Base-by-base conservation (phyloP, 202 grass and related monocot species). In the Hordeum pubiflorum region DNA sequence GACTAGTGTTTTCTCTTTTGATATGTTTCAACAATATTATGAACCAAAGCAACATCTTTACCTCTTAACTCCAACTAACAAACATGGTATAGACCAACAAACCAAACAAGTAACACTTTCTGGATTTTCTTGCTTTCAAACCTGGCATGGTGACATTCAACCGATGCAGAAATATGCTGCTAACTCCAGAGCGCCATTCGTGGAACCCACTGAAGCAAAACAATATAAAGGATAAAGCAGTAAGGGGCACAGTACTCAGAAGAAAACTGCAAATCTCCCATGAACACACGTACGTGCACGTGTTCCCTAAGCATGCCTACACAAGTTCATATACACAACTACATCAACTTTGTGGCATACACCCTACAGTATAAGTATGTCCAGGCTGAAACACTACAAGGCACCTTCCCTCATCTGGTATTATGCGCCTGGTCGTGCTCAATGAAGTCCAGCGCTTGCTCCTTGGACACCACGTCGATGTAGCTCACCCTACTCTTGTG, bases 401-500 rank as follows among this genome's bases (percentile, higher is more conserved):
- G 44, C 37, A 74, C 43, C 65, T 72, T 32, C 10, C 24, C 75
- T 92, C 73, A 94, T 52, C 86, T 85, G 32, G 89, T 58, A 83
- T 94, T 94, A 23, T 92, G 87, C 11, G 94, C 84, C 81, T 97
- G 91, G 44, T 97, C 91, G 63, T 88, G 94, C 87, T 94, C 94
- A 52, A 97, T 89, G 77, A 97, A 97, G 81, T 94, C 89, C 87
- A 97, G 69, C 44, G 91, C 94, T 43, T 92, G 74, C 67, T 97
- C 89, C 87, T 89, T 90, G 7, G 91, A 81, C 11, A 97, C 85
- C 57, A 94, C 87, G 9, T 94, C 85, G 52, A 97, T 90, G 37
- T 92, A 83, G 78, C 91, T 94, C 14, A 92, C 92, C 40, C 96
- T 90, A 48, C 91, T 95, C 86, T 93, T 95, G 83, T 99, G 96